Evolutionary conservation across 345 rosid genomes (phyloP).

Genomic region (Lenwebbia sp.): DNA sequence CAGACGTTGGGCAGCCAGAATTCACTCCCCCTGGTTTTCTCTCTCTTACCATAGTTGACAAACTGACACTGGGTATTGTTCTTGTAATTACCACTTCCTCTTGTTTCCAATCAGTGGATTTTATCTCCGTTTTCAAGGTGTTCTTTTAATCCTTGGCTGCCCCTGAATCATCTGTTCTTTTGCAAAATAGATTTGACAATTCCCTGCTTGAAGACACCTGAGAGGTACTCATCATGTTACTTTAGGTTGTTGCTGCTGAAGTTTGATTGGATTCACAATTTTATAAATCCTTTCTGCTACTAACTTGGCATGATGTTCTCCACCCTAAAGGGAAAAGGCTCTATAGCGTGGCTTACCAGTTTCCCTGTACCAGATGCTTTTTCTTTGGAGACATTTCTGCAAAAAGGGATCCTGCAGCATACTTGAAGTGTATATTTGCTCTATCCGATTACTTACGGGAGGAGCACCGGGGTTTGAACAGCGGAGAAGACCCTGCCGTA

Average conservation of each 20-base stretch:
- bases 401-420: conserved; percentile 68
- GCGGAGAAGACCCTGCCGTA: conserved; percentile 21
- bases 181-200: conserved; percentile 49
- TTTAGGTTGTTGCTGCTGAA: not conserved
- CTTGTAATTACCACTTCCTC: not conserved
- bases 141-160: no score
- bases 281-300: not conserved
- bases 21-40: conserved; percentile 83
- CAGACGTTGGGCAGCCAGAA: conserved; percentile 96
- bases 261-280: not conserved
- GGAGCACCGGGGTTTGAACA: conserved; percentile 21
- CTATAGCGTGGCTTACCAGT: not conserved
- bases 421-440: conserved; percentile 49
- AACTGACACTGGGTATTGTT: conserved; percentile 43
- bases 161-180: not conserved
- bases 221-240: conserved; percentile 35
- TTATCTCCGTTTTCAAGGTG: not conserved
- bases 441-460: conserved; percentile 51
- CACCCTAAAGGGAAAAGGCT: not conserved
- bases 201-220: conserved; percentile 92
- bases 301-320: not conserved
- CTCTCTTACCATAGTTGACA: conserved; percentile 67
- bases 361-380: conserved; percentile 39
- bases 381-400: conserved; percentile 89
- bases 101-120: not conserved